Base-by-base conservation (phyloP, 169 alveolate species). In the Plasmodium coatneyi region DNA sequence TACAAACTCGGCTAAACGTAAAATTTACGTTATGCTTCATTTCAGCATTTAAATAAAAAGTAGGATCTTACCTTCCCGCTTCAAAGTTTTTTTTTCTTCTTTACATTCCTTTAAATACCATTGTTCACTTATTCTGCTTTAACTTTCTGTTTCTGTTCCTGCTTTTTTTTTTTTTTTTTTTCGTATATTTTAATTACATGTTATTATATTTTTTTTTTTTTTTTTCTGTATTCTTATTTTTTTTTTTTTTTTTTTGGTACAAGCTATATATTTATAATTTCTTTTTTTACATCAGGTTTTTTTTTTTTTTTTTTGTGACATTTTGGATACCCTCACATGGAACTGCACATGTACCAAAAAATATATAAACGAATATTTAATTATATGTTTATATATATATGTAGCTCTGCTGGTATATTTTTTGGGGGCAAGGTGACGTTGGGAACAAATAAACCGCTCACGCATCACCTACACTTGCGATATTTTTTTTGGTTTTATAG, bases 101-200 rank as follows among this genome's bases (percentile, higher is more conserved):
- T 89, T 79, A 28, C 94, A 72, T 84, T 84, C 79, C 84, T 89
- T 66, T 90, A 89, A 89, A 89, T 19, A 79, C 89, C 94, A 89
- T 80, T 89, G 94, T 89, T 89, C 83, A 80, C 89, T 84, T 84
- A 71, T 84, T 84, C 49, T 82, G 46, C 5, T 49, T 60, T 34
- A 39, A 30, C 54, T 89, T 79, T 22, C 49, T 80, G 36, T 79
- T 79, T 34, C 71, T 89, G 9, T 1, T 76, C 32, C n/a, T 76
- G 16, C n/a, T 36, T 76, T 12, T 30, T 2, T 76, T 36, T 32
- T 5, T 5, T 30, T 76, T 76, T 32, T 32, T 41, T 30, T 76
- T 76, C 25, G 9, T 16, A 25, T 32, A 10, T n/a, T 41, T 76
- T 32, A 10, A 10, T n/a, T 41, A 10, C 32, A 10, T 76, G 0